phyloP scores from a whole-genome alignment of 306 rosid genomes.

The Styphnolobium japonicum region DNA sequence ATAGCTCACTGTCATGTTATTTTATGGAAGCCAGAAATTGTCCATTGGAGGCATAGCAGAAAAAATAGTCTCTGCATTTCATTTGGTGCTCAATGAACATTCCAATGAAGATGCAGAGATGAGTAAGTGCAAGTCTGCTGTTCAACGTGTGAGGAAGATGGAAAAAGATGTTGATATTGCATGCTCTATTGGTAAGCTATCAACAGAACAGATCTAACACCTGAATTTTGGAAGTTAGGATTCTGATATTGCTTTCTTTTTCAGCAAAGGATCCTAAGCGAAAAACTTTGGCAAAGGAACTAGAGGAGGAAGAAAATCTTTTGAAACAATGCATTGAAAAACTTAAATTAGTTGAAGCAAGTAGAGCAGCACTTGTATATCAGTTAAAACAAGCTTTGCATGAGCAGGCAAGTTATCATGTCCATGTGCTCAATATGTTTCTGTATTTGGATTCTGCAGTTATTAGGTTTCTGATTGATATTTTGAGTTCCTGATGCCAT shows the following conservation, averaged over 20 bases:
- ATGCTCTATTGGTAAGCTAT: slow-evolving; percentile 55
- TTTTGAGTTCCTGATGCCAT: slow-evolving; percentile 8
- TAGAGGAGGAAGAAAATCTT: slow-evolving; percentile 72
- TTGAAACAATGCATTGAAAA: slow-evolving; percentile 73
- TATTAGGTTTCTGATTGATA: slow-evolving; percentile 11
- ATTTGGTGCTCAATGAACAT: slow-evolving; percentile 68
- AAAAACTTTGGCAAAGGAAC: slow-evolving; percentile 61
- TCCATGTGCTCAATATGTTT: background rate
- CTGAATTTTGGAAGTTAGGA: slow-evolving; percentile 8
- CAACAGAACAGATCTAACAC: background rate
- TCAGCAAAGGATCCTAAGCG: slow-evolving; percentile 88
- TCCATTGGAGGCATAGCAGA: slow-evolving; percentile 85
- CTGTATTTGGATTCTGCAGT: background rate
- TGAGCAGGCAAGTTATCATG: slow-evolving; percentile 64
- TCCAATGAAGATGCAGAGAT: slow-evolving; percentile 72
- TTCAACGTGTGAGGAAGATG: slow-evolving; percentile 72
- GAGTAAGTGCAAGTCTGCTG: slow-evolving; percentile 75
- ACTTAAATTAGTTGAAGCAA: slow-evolving; percentile 67
- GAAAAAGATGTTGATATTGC: slow-evolving; percentile 77
- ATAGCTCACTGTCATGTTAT: background rate
- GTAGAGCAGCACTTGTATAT: slow-evolving; percentile 73
- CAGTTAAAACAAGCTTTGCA: slow-evolving; percentile 77
- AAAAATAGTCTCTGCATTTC: slow-evolving; percentile 86
- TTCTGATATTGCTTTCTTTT: slow-evolving; percentile 40
- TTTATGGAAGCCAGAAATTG: slow-evolving; percentile 61